phyloP scores from a whole-genome alignment of 371 early-diverging fungal genomes.

The Syncephalastrum monosporum region DNA sequence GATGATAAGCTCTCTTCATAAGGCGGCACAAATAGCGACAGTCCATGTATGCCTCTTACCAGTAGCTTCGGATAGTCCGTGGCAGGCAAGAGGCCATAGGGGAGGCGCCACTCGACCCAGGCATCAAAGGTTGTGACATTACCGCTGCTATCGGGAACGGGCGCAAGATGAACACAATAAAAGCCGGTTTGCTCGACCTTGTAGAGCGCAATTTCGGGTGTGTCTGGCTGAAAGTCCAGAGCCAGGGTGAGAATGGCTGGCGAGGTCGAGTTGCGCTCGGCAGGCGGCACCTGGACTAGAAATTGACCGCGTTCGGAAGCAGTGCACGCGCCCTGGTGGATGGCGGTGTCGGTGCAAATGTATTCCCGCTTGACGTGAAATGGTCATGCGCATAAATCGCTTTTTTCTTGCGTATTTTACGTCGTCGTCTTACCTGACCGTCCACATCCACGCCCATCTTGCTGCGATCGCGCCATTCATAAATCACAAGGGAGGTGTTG shows the following conservation, averaged over 20 bases:
- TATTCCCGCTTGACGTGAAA: no score
- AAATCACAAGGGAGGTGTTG: constrained; percentile 43
- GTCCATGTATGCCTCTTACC: constrained; percentile 27
- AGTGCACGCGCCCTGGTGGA: no score
- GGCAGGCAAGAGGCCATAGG: constrained; percentile 83
- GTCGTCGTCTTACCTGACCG: no score
- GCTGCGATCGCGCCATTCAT: constrained; percentile 50
- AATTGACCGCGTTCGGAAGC: no score
- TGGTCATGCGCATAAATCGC: no score
- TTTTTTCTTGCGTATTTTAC: no score
- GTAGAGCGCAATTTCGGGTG: constrained; percentile 39
- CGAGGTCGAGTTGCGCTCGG: constrained; percentile 15
- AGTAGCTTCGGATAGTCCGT: constrained; percentile 81
- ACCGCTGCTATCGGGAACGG: constrained; percentile 9
- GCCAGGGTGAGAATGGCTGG: constrained; percentile 11
- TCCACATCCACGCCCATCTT: constrained; percentile 25
- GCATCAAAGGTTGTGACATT: constrained; percentile 43
- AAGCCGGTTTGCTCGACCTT: constrained; percentile 61
- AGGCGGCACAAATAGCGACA: no score
- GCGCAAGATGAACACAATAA: constrained; percentile 58
- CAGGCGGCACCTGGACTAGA: background rate
- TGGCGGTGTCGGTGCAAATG: no score
- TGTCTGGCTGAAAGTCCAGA: background rate
- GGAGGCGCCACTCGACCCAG: constrained; percentile 65
- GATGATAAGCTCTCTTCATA: no score